These are phyloP conservation scores for Gaertneriomyces sp. DNA, from an alignment of 192 early-diverging fungal species.

Conservation along the genomic window DNA sequence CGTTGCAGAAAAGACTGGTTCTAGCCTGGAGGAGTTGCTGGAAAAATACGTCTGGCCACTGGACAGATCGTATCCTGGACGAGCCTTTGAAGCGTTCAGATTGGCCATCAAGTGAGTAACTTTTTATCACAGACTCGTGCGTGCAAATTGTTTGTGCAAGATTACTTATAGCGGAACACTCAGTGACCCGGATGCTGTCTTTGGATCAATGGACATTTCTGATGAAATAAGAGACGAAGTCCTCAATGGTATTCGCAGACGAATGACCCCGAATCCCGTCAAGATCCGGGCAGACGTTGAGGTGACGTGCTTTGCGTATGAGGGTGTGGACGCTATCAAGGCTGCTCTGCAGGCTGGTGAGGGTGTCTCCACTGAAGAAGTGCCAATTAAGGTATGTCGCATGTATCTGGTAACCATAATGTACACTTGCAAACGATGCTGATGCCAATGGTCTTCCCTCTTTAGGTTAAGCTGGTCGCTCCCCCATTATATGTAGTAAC, in stretches of 20 bases:
- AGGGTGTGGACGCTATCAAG: slow-evolving; percentile 96
- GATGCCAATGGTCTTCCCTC: too few relatives aligned
- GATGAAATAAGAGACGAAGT: slow-evolving; percentile 69
- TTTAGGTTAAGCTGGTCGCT: slow-evolving; percentile 76
- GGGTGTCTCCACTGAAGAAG: slow-evolving; percentile 69
- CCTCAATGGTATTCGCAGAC: slow-evolving; percentile 75
- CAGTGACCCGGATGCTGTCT: slow-evolving; percentile 81
- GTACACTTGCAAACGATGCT: too few relatives aligned
- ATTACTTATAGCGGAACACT: background rate
- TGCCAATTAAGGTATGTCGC: slow-evolving; percentile 60
- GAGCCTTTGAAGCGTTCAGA: slow-evolving; percentile 98
- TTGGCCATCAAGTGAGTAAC: slow-evolving; percentile 71
- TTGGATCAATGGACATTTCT: slow-evolving; percentile 72
- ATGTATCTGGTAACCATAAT: too few relatives aligned
- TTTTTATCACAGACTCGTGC: too few relatives aligned
- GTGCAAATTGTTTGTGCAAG: background rate
- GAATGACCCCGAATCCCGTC: slow-evolving; percentile 89
- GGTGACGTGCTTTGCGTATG: slow-evolving; percentile 86
- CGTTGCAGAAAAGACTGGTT: slow-evolving; percentile 81
- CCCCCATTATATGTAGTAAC: slow-evolving; percentile 93
- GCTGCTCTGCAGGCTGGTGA: slow-evolving; percentile 84
- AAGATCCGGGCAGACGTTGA: slow-evolving; percentile 97
- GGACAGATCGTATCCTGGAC: slow-evolving; percentile 84
- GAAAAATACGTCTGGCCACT: slow-evolving; percentile 87
- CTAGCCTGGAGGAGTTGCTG: slow-evolving; percentile 81